Evolutionary conservation across 2,329 filamentous ascomycete species (phyloP).

Genomic region (Ustulina deusta): DNA sequence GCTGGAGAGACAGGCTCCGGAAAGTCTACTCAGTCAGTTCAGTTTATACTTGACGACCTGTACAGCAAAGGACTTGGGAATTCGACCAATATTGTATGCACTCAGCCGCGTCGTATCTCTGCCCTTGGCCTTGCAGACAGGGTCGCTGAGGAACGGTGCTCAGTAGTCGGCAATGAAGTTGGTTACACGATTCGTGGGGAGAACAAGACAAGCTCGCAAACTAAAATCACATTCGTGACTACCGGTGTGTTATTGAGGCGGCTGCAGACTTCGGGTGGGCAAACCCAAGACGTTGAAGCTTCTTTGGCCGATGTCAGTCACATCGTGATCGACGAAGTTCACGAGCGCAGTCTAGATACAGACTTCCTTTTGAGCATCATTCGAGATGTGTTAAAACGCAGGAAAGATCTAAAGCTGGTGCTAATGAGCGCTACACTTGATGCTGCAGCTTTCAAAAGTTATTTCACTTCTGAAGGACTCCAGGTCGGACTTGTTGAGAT

Average conservation of each 20-base stretch:
- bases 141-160: constrained; percentile 91
- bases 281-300: constrained; percentile 81
- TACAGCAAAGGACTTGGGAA: constrained; percentile 80
- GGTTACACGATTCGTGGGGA: constrained; percentile 94
- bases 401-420: constrained; percentile 86
- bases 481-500: constrained; percentile 87
- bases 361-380: constrained; percentile 92
- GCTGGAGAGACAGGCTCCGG: constrained; percentile 97
- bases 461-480: constrained; percentile 77
- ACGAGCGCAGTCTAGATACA: constrained; percentile 93
- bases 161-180: constrained; percentile 84
- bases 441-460: constrained; percentile 83
- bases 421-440: constrained; percentile 98
- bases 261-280: constrained; percentile 88
- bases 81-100: constrained; percentile 91
- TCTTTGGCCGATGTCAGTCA: constrained; percentile 92
- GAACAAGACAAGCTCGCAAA: constrained; percentile 77
- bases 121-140: constrained; percentile 93
- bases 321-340: constrained; percentile 95
- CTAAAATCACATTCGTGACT: constrained; percentile 94
- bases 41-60: constrained; percentile 93
- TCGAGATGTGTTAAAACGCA: constrained; percentile 79
- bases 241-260: constrained; percentile 91
- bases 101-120: constrained; percentile 93
- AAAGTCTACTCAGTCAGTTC: constrained; percentile 96